Conservation (phyloP, 2,329 filamentous ascomycete genomes). For the Hymenoscyphus infarciens region DNA sequence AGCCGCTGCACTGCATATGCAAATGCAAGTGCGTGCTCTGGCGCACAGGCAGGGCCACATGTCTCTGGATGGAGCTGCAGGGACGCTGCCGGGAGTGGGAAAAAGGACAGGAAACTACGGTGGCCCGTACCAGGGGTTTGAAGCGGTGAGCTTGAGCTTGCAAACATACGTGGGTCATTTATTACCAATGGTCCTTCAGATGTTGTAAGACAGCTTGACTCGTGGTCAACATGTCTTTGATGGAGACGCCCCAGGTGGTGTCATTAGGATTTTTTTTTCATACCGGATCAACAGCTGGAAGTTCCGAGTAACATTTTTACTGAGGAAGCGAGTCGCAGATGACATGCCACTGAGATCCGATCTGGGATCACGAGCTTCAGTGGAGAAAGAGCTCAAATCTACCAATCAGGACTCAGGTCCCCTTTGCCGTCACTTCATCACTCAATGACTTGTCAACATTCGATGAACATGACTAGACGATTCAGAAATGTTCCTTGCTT, state of each 20-base stretch:
- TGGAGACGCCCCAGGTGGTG: neutral
- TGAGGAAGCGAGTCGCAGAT: constrained; percentile 25
- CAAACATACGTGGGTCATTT: constrained; percentile 34
- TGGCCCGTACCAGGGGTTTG: constrained; percentile 17
- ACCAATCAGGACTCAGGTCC: neutral
- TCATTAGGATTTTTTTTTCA: constrained; percentile 8
- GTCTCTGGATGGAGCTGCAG: constrained; percentile 33
- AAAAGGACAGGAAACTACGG: constrained; percentile 15
- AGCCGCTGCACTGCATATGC: constrained; percentile 34
- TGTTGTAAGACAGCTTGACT: constrained; percentile 28
- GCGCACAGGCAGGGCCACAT: constrained; percentile 30
- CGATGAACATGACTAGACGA: neutral
- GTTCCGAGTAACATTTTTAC: constrained; percentile 19
- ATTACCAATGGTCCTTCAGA: constrained; percentile 32
- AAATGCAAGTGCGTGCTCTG: constrained; percentile 33
- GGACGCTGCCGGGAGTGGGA: constrained; percentile 33
- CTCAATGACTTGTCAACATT: neutral
- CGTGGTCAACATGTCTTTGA: constrained; percentile 15
- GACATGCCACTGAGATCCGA: constrained; percentile 13
- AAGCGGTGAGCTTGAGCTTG: constrained; percentile 28
- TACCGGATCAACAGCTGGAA: constrained; percentile 15
- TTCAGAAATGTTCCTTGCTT: constrained; percentile 25
- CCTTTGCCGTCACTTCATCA: neutral
- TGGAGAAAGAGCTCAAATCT: neutral
- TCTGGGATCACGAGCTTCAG: constrained; percentile 18